phyloP scores from a whole-genome alignment of 805 yeast genomes.

The Cephaloascus albidus region DNA sequence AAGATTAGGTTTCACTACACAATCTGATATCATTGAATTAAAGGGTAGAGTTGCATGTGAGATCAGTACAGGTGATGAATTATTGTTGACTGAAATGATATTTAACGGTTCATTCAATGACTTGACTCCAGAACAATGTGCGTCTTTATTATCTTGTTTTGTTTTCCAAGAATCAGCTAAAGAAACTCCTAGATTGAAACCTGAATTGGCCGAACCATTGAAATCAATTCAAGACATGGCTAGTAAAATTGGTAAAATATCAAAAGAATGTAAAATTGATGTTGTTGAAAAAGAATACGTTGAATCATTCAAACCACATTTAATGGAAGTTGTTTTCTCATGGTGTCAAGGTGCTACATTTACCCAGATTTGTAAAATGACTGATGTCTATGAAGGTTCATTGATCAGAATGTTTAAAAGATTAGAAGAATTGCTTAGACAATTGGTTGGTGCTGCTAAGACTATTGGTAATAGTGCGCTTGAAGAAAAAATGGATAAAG shows the following conservation, averaged over 20 bases:
- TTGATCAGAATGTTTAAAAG: constrained; percentile 91
- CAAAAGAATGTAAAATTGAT: constrained; percentile 84
- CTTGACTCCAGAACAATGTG: constrained; percentile 81
- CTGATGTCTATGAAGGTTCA: constrained; percentile 97
- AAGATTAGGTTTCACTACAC: constrained; percentile 82
- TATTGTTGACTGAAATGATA: constrained; percentile 79
- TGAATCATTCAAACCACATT: constrained; percentile 82
- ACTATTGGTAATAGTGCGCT: constrained; percentile 87
- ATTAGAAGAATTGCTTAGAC: constrained; percentile 86
- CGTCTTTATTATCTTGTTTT: constrained; percentile 86
- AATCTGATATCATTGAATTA: constrained; percentile 82
- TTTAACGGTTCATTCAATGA: constrained; percentile 95
- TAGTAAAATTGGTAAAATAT: constrained; percentile 76
- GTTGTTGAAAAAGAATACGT: constrained; percentile 87
- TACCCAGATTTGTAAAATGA: constrained; percentile 96
- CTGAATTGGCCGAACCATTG: constrained; percentile 89
- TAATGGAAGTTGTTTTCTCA: constrained; percentile 93
- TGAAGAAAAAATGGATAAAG: constrained; percentile 82
- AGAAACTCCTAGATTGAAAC: constrained; percentile 75
- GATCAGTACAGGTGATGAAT: constrained; percentile 84
- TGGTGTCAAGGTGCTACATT: constrained; percentile 97
- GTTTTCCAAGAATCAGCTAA: constrained; percentile 95
- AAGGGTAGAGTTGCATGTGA: constrained; percentile 98
- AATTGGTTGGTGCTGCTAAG: constrained; percentile 83
- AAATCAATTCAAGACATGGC: constrained; percentile 90